These are phyloP conservation scores for Paxillus rubicundulus DNA, from an alignment of 768 basidiomycete species.

Conservation along the genomic window DNA sequence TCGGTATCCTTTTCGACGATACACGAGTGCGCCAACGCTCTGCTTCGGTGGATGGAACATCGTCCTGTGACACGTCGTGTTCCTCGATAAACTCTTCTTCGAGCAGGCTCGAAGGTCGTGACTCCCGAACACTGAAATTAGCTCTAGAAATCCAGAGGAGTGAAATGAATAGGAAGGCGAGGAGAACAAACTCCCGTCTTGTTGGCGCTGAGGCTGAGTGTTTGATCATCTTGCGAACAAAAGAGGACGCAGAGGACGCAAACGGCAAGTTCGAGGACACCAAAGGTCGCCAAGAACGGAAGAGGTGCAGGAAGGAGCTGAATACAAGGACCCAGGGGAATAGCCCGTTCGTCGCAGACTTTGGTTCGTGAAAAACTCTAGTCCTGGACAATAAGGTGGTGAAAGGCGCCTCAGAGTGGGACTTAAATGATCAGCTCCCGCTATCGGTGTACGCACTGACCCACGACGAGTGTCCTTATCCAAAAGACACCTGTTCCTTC, in stretches of 20 bases:
- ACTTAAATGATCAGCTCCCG: too few relatives aligned
- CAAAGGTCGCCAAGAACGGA: too few relatives aligned
- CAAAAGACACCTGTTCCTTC: too few relatives aligned
- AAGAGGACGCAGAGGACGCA: not conserved
- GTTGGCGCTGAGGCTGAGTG: slow-evolving; percentile 43
- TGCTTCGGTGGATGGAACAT: slow-evolving; percentile 10
- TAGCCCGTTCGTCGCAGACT: too few relatives aligned
- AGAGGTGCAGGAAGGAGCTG: too few relatives aligned
- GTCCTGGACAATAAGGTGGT: too few relatives aligned
- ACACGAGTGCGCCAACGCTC: slow-evolving; percentile 35
- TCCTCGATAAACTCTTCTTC: slow-evolving; percentile 7
- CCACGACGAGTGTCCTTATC: too few relatives aligned
- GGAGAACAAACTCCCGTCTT: slow-evolving; percentile 51
- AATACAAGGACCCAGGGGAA: too few relatives aligned
- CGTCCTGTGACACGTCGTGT: slow-evolving; percentile 5
- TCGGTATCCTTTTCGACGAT: slow-evolving; percentile 38
- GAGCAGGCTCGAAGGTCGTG: slow-evolving; percentile 5
- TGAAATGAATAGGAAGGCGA: slow-evolving; percentile 46
- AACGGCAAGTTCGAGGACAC: not conserved
- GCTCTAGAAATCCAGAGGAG: slow-evolving; percentile 44
- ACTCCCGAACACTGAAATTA: slow-evolving; percentile 6
- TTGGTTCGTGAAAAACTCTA: too few relatives aligned
- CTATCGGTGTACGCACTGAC: too few relatives aligned
- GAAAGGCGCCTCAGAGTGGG: too few relatives aligned
- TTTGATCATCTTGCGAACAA: slow-evolving; percentile 20